A percentile compares a stretch with the other conserved stretches of the same genome.
Evolutionary conservation across 2,329 filamentous ascomycete genomes (phyloP).

Genomic region (Chrysosporium keratinophilum): DNA sequence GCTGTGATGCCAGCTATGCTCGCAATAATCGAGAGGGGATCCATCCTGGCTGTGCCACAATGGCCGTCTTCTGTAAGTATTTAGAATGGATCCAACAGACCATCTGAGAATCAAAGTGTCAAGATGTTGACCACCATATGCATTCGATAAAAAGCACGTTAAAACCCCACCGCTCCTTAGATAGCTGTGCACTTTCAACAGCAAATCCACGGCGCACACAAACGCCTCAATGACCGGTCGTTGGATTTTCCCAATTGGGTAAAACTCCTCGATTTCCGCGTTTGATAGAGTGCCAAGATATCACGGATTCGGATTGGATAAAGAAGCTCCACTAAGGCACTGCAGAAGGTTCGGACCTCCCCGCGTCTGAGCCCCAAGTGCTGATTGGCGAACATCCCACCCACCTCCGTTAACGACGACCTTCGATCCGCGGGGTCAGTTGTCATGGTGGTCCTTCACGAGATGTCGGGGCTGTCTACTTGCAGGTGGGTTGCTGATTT

Average conservation of each 20-base stretch:
- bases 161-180: no score
- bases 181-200: no score
- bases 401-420: not conserved
- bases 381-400: not conserved
- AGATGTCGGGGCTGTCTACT: no score
- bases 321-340: not conserved
- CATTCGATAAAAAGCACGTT: no score
- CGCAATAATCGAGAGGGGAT: conserved; percentile 22
- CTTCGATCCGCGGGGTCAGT: no score
- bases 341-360: not conserved
- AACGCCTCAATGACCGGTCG: no score
- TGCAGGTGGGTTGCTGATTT: not conserved
- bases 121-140: no score
- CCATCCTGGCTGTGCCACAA: conserved; percentile 12
- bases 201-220: no score
- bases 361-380: not conserved
- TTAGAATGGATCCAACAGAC: not conserved
- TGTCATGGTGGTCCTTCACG: no score
- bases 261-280: no score
- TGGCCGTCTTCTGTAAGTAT: not conserved
- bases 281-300: not conserved
- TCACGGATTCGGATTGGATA: not conserved
- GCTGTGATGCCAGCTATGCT: conserved; percentile 21
- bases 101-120: no score
- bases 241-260: no score